A percentile compares a stretch with the other conserved stretches of the same genome.
phyloP scores from a whole-genome alignment of 2,329 filamentous ascomycete species.

The Fusarium sp. region DNA sequence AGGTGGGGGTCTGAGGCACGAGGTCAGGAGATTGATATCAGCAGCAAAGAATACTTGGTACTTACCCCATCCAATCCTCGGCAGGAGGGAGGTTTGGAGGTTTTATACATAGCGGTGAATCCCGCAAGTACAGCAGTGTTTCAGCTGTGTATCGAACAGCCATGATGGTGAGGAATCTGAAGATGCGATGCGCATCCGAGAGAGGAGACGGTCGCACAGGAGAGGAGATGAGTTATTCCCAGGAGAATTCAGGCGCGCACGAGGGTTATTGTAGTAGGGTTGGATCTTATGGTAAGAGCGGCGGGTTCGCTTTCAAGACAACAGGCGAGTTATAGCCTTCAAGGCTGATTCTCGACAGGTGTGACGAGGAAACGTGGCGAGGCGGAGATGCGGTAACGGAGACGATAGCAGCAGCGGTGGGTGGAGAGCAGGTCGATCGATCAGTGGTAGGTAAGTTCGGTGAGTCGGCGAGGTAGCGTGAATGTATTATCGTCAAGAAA shows the following conservation, averaged over 20 bases:
- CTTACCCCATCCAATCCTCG: constrained; percentile 97
- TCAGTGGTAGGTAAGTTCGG: constrained; percentile 8
- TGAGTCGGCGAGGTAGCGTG: constrained; percentile 13
- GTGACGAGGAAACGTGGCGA: constrained; percentile 29
- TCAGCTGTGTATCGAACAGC: constrained; percentile 76
- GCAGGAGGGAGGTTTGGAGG: constrained; percentile 80
- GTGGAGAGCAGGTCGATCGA: constrained; percentile 9
- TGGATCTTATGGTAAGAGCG: background rate
- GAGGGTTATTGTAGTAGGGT: background rate
- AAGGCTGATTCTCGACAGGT: constrained; percentile 7
- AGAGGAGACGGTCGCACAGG: constrained; percentile 36
- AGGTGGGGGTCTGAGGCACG: constrained; percentile 51
- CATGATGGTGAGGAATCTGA: constrained; percentile 56
- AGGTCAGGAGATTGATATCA: constrained; percentile 35
- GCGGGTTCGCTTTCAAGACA: background rate
- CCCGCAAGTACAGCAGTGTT: constrained; percentile 75
- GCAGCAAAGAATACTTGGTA: constrained; percentile 26
- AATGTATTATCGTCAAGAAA: constrained; percentile 13
- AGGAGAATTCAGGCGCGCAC: background rate
- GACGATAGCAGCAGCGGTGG: constrained; percentile 4
- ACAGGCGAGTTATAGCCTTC: background rate
- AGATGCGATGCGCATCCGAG: constrained; percentile 51
- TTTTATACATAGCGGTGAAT: constrained; percentile 83
- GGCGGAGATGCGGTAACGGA: constrained; percentile 24
- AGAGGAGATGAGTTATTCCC: constrained; percentile 9